Evolutionary conservation across 371 early-diverging fungal species (phyloP), one percentile per base, ranked within the genome.

Genomic region (Mucor circinelloides): DNA sequence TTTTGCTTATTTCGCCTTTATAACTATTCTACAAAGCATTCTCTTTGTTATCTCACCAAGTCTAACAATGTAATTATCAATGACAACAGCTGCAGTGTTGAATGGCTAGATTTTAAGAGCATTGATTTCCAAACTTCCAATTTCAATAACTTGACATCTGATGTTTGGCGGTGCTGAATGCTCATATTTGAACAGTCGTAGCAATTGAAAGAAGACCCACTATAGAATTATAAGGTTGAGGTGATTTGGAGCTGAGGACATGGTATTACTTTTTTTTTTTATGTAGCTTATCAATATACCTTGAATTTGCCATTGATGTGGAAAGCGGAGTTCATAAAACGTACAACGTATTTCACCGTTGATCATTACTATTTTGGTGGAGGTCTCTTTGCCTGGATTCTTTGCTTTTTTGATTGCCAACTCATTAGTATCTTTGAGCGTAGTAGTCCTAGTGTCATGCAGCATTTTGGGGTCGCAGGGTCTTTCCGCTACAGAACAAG

Each of bases 301-400:
- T 48, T 10, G 31, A 66, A 48, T 50, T 19, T 66, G 21, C 50
- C 66, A 66, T 58, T 66, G 52, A 59, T 52, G 59, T 58, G 34
- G 36, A 59, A 66, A 58, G 34, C 66, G 50, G 66, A 42, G 38
- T 50, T 66, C 7, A 66, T 21, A 66, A 66, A 66, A 48, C 98
- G 99, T 2, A 96, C 99, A 19, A 99, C 90, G 69, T 97, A 99
- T 19, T 98, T 87, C 48, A 97, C 92, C 80, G n/a, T n/a, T n/a
- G n/a, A n/a, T n/a, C n/a, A n/a, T n/a, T n/a, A n/a, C n/a, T n/a
- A n/a, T n/a, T n/a, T n/a, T n/a, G n/a, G n/a, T n/a, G n/a, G n/a
- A n/a, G n/a, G n/a, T n/a, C n/a, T n/a, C n/a, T n/a, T n/a, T n/a
- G n/a, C n/a, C n/a, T n/a, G n/a, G n/a, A n/a, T n/a, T n/a, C n/a